Percentiles rank a stretch among this genome's conserved stretches.
Conservation (phyloP, 1,284 basidiomycete species). For the Sanghuangporus baumii region DNA sequence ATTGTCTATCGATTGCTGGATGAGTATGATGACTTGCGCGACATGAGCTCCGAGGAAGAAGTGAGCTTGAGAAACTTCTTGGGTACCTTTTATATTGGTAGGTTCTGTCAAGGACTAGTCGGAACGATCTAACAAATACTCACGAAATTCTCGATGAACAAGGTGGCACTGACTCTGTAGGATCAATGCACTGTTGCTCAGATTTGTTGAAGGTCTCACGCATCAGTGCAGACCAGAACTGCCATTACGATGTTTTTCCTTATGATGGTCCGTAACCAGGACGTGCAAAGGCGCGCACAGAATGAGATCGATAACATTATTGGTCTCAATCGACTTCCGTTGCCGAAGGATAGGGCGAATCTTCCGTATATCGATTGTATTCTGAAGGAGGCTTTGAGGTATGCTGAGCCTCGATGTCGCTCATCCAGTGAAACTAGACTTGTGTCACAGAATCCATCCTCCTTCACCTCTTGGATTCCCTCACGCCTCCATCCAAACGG, state of each 20-base stretch:
- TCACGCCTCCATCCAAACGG: conserved; percentile 1
- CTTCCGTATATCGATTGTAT: conserved; percentile 27
- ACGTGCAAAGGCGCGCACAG: conserved; percentile 10
- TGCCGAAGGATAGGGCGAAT: conserved; percentile 21
- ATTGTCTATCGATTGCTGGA: not conserved
- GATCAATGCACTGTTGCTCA: not conserved
- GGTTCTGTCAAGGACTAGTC: not conserved
- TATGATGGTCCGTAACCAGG: conserved; percentile 5
- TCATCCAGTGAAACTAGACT: not conserved
- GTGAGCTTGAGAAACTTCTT: not conserved
- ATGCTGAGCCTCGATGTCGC: not conserved
- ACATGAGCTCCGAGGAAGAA: not conserved
- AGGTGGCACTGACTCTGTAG: conserved; percentile 3
- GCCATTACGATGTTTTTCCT: conserved; percentile 7
- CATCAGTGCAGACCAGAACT: not conserved
- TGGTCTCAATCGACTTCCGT: conserved; percentile 22
- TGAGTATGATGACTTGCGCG: conserved; percentile 5
- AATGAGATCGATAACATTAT: conserved; percentile 8
- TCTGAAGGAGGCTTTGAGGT: conserved; percentile 27
- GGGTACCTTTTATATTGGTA: conserved; percentile 8
- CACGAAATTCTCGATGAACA: not conserved
- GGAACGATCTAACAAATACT: not conserved
- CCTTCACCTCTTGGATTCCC: conserved; percentile 4
- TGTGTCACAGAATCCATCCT: not conserved
- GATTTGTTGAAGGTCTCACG: not conserved